These are phyloP conservation scores for Nicotiana otophora DNA, from an alignment of 257 asterid species.

Conservation along the genomic window DNA sequence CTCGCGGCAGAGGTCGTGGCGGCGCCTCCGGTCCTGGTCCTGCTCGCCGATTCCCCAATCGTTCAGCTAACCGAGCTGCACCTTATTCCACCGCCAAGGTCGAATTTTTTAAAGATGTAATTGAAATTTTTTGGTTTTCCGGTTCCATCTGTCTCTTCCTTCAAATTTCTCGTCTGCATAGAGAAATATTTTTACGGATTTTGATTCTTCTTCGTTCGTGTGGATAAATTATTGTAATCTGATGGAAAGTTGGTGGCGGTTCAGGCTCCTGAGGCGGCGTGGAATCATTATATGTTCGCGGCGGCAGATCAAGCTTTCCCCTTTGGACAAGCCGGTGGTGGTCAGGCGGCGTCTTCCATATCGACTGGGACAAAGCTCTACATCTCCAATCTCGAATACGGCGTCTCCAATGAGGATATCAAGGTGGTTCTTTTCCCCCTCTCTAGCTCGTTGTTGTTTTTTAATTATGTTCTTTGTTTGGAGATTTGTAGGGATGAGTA, in stretches of 20 bases:
- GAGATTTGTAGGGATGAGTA: too few species aligned
- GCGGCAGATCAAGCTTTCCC: slow-evolving; percentile 23
- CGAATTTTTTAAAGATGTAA: slow-evolving; percentile 11
- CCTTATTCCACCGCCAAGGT: slow-evolving; percentile 77
- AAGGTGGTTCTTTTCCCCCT: slow-evolving; percentile 38
- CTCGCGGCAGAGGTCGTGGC: slow-evolving; percentile 51
- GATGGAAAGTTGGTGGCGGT: slow-evolving; percentile 4
- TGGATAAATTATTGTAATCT: not conserved
- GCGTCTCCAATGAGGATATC: slow-evolving; percentile 85
- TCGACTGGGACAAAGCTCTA: slow-evolving; percentile 97
- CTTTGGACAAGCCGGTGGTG: slow-evolving; percentile 33
- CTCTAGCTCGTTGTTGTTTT: not conserved
- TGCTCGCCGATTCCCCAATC: slow-evolving; percentile 60
- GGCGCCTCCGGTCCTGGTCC: slow-evolving; percentile 45
- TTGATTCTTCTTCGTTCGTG: not conserved
- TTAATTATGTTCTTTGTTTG: not conserved
- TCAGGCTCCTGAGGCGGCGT: slow-evolving; percentile 83
- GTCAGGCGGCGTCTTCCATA: slow-evolving; percentile 56
- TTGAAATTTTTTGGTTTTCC: not conserved
- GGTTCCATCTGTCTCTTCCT: not conserved
- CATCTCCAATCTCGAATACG: slow-evolving; percentile 85
- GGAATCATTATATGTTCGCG: slow-evolving; percentile 79
- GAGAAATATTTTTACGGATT: not conserved
- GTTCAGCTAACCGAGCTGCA: slow-evolving; percentile 52
- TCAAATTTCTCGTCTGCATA: too few species aligned